A percentile compares a stretch with the other conserved stretches of the same genome.
Evolutionary conservation across 306 rosid genomes (phyloP).

Genomic region (Herpetospermum pedunculosum): DNA sequence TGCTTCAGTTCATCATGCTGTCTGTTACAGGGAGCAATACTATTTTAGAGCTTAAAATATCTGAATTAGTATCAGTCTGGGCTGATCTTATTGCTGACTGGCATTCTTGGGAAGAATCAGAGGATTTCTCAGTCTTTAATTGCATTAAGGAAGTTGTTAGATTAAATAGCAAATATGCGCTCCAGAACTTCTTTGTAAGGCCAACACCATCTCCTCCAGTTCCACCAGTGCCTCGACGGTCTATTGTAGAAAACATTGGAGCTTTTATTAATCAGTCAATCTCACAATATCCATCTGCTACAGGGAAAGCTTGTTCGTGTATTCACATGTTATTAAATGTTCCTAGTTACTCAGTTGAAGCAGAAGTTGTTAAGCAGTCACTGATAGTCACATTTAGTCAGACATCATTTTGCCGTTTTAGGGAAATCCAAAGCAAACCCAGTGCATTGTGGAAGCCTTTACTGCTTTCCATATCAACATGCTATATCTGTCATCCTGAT

Average conservation of each 20-base stretch:
- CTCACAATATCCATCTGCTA: slow-evolving; percentile 71
- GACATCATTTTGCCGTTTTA: slow-evolving; percentile 48
- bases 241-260: slow-evolving; percentile 63
- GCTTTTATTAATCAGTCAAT: slow-evolving; percentile 54
- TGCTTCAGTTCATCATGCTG: slow-evolving; percentile 44
- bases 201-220: slow-evolving; percentile 61
- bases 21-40: slow-evolving; percentile 43
- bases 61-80: slow-evolving; percentile 69
- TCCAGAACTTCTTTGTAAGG: slow-evolving; percentile 47
- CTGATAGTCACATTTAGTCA: slow-evolving; percentile 42
- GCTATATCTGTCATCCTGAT: slow-evolving; percentile 77
- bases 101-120: slow-evolving; percentile 87
- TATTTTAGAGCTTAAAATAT: slow-evolving; percentile 55
- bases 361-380: slow-evolving; percentile 53
- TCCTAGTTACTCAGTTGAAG: slow-evolving; percentile 48
- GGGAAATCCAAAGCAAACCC: slow-evolving; percentile 37
- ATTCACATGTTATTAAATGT: slow-evolving; percentile 58
- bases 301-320: slow-evolving; percentile 74
- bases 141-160: slow-evolving; percentile 61
- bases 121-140: slow-evolving; percentile 65
- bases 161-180: slow-evolving; percentile 32
- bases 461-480: slow-evolving; percentile 65
- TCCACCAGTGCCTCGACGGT: slow-evolving; percentile 66
- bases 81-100: slow-evolving; percentile 68
- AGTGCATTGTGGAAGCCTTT: slow-evolving; percentile 70